These are phyloP conservation scores for Kregervanrija fluxuum DNA, from an alignment of 805 yeast genomes.

Conservation along the genomic window DNA sequence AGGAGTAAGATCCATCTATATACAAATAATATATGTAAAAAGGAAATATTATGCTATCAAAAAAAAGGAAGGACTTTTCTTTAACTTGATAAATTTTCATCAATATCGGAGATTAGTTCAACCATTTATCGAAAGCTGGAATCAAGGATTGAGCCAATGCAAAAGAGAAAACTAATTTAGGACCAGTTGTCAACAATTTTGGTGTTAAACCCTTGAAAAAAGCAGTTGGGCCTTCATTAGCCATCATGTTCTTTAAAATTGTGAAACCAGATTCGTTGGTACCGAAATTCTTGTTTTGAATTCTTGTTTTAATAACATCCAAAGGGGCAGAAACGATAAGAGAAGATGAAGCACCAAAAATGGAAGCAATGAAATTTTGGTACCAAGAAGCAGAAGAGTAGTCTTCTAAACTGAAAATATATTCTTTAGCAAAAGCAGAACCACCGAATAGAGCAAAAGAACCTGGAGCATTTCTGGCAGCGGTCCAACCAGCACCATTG, in stretches of 20 bases:
- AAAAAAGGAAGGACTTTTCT: not conserved
- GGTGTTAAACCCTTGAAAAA: constrained; percentile 97
- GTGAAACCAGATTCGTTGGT: constrained; percentile 92
- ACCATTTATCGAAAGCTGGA: constrained; percentile 83
- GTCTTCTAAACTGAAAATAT: constrained; percentile 77
- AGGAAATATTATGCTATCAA: not conserved
- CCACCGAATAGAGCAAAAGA: constrained; percentile 97
- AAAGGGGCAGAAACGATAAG: constrained; percentile 95
- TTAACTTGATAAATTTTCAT: no score
- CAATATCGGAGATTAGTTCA: constrained; percentile 20
- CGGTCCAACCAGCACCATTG: constrained; percentile 99
- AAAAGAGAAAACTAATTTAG: constrained; percentile 95
- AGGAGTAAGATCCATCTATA: not conserved
- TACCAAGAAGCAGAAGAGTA: constrained; percentile 89
- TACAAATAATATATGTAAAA: not conserved
- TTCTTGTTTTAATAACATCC: constrained; percentile 97
- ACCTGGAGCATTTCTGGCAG: constrained; percentile 99
- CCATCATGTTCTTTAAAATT: constrained; percentile 86
- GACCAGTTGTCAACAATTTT: constrained; percentile 94
- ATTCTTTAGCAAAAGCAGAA: constrained; percentile 97
- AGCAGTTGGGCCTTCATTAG: constrained; percentile 81
- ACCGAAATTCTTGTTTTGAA: constrained; percentile 93
- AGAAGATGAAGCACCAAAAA: constrained; percentile 94
- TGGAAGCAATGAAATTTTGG: constrained; percentile 91
- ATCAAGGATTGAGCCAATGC: constrained; percentile 96